Evolutionary conservation across 2,329 filamentous ascomycete genomes (phyloP), one percentile per base, ranked within the genome.

Genomic region (Stagonosporopsis vannaccii): DNA sequence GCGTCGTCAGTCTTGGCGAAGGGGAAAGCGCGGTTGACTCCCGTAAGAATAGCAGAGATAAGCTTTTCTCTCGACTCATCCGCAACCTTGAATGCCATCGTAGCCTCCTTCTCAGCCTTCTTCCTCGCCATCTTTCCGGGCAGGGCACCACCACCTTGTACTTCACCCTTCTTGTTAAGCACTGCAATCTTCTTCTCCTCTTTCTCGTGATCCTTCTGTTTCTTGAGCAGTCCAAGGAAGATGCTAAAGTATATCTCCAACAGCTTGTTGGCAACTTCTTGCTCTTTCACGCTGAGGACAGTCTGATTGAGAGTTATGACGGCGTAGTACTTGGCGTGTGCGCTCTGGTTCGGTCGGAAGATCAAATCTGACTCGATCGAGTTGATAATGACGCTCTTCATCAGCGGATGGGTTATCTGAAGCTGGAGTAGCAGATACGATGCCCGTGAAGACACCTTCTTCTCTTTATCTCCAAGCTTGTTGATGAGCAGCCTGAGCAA

Each of bases 261-360:
- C 13, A 99, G 82, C 49, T 89, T 86, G 69, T 90, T 88, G 7
- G 93, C 93, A 17, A 96, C 84, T 17, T 86, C 83, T 35, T 92
- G 89, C 70, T 98, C 94, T 68, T 90, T 95, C 51, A 80, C 85
- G 75, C 91, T 96, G 45, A 99, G 78, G 45, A 98, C 93, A 0
- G 94, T 98, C 78, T 99, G 96, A 74, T 99, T 99, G 45, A 99
- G 82, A 0, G 95, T 98, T 74, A 97, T 97, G 74, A 97, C 88
- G 30, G 92, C 93, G 76, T 97, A 97, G 78, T 99, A 99, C 73
- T 91, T 96, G 36, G 94, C 91, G 66, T 96, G 90, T 32, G 89
- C 82, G 69, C 87, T 94, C 76, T 98, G 95, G 11, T 91, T 90
- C 0, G 93, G 91, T 48, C 92, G 87, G 72, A 97, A 90, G 20